These are phyloP conservation scores for Cadophora sp. DNA, from an alignment of 2,329 filamentous ascomycete species.

Conservation along the genomic window DNA sequence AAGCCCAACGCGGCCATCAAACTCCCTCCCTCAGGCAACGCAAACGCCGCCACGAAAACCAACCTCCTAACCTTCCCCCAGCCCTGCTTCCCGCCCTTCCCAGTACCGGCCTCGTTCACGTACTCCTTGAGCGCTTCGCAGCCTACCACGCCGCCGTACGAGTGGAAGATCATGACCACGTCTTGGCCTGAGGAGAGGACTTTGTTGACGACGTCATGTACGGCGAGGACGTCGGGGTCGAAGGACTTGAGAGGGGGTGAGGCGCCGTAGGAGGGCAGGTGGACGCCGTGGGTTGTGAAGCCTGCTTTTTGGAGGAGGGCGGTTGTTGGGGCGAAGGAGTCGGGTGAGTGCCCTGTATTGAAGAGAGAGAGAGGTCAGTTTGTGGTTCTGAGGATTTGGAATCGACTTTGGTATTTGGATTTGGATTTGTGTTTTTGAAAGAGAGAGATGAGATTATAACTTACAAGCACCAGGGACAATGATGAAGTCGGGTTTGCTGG, in stretches of 20 bases:
- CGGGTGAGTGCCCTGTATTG: slow-evolving; percentile 21
- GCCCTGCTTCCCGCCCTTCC: slow-evolving; percentile 42
- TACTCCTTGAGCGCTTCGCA: slow-evolving; percentile 47
- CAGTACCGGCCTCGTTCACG: slow-evolving; percentile 35
- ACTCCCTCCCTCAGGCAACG: slow-evolving; percentile 30
- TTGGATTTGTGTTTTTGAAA: no score
- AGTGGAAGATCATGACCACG: slow-evolving; percentile 50
- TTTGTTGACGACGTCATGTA: slow-evolving; percentile 44
- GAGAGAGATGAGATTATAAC: neutral
- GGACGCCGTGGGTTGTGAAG: slow-evolving; percentile 33
- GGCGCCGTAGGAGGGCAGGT: slow-evolving; percentile 33
- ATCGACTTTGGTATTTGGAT: neutral
- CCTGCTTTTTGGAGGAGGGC: slow-evolving; percentile 32
- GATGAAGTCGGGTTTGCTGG: slow-evolving; percentile 38
- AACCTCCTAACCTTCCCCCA: slow-evolving; percentile 46
- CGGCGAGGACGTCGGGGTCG: slow-evolving; percentile 48
- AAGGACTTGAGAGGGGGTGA: slow-evolving; percentile 32
- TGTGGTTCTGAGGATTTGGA: neutral
- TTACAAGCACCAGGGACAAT: slow-evolving; percentile 41
- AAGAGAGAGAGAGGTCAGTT: neutral
- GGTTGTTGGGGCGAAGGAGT: slow-evolving; percentile 35
- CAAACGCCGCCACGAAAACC: slow-evolving; percentile 33
- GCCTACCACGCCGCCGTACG: slow-evolving; percentile 49
- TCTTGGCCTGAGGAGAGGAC: slow-evolving; percentile 49
- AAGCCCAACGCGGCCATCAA: slow-evolving; percentile 28